Base-by-base conservation (phyloP, 75 land plant species). In the Pinus albicaulis region DNA sequence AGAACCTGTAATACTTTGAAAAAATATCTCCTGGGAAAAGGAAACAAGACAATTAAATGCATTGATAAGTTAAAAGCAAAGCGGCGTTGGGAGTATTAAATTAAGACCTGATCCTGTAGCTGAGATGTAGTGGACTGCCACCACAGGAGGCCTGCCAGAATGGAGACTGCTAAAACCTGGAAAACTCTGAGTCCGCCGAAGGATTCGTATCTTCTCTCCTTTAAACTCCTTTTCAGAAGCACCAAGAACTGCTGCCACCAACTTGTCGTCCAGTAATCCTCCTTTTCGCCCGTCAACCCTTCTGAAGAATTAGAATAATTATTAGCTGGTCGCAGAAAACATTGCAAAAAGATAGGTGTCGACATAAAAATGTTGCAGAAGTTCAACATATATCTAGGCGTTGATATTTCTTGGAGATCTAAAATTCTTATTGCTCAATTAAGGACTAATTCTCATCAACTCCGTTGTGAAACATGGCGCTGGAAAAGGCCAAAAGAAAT, bases 201-300 rank as follows among this genome's bases (percentile, higher is more conserved):
- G 55, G 92, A 65, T 55, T 95, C 98, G 68, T 95, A 90, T 38
- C 86, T 83, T 48, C 98, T 64, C 62, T 95, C 98, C 59, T 95
- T 93, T 66, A 93, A 83, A 72, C 93, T 84, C 64, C 98, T 70
- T 23, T 70, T 85, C 81, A 95, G 75, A 65, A 95, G 82, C 59
- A 89, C 95, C n/a, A 62, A 74, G 74, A 91, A 93, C 71, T 95
- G 98, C 41, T 80, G 68, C 72, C 82, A 75, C 98, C 98, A 93
- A 7, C 83, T 85, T 28, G 88, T 88, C 6, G 75, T 57, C 95
- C 92, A 90, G 14, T 71, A 20, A 48, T 15, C 48, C 56, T 52
- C 24, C 36, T 71, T 55, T 53, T 0, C 48, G 1, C 1, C 48
- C 7, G 48, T 7, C 48, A 44, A 44, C 7, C 10, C 48, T 44